A percentile compares a stretch with the other conserved stretches of the same genome.
Evolutionary conservation across 2,329 filamentous ascomycete species (phyloP).

Genomic region (Penicillium sp.): DNA sequence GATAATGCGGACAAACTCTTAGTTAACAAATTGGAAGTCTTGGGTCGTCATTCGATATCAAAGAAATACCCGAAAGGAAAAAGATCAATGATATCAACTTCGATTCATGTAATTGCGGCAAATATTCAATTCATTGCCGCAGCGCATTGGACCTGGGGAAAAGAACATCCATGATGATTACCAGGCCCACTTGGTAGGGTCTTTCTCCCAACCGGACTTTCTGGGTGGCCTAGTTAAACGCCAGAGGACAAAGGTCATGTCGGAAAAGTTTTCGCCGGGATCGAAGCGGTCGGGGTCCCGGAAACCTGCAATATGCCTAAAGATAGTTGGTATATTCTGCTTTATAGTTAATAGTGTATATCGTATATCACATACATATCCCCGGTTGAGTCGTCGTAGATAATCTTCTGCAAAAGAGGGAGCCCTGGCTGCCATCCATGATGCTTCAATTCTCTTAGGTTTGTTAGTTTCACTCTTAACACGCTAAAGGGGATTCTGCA

Average conservation of each 20-base stretch:
- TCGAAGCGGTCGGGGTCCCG: background rate
- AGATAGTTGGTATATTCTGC: background rate
- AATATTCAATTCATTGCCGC: too few species aligned
- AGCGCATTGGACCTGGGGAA: too few species aligned
- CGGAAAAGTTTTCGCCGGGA: background rate
- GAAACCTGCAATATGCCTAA: conserved; percentile 1
- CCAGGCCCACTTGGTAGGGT: background rate
- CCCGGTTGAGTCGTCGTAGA: background rate
- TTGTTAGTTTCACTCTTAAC: background rate
- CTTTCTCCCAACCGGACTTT: background rate
- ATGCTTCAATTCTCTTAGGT: background rate
- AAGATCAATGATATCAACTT: too few species aligned
- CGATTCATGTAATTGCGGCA: too few species aligned
- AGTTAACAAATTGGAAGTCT: too few species aligned
- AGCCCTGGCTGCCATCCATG: background rate
- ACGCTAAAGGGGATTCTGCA: background rate
- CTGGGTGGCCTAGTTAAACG: background rate
- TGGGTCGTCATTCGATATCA: too few species aligned
- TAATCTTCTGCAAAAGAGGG: background rate
- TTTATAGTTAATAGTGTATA: background rate
- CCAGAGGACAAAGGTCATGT: background rate
- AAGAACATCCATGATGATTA: background rate
- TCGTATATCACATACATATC: background rate
- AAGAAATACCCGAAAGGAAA: too few species aligned
- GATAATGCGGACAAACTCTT: too few species aligned